These are phyloP conservation scores for Jacaranda mimosifolia DNA, from an alignment of 257 asterid species.

Conservation along the genomic window DNA sequence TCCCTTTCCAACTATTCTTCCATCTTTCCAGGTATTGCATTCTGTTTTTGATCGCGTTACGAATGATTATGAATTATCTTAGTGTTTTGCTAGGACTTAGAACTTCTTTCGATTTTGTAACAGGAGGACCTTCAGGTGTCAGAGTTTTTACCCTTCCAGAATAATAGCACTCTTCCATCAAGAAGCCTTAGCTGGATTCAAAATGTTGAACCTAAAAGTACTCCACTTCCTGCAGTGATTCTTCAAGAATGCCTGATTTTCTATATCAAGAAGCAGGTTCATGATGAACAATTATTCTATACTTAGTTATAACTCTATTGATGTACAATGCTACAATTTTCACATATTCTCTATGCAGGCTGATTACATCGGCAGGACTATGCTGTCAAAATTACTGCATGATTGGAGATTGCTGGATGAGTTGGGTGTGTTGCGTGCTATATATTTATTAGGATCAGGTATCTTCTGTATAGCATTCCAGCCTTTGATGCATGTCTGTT, in stretches of 20 bases:
- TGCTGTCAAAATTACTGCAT: constrained; percentile 77
- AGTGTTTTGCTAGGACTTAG: constrained; percentile 27
- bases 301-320: constrained; percentile 24
- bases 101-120: constrained; percentile 38
- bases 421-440: constrained; percentile 88
- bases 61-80: constrained; percentile 28
- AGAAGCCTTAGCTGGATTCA: constrained; percentile 79
- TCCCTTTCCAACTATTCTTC: constrained; percentile 97
- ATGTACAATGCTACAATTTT: constrained; percentile 22
- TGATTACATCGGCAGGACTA: constrained; percentile 83
- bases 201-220: constrained; percentile 66
- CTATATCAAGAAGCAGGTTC: constrained; percentile 88
- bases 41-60: constrained; percentile 24
- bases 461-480: constrained; percentile 29
- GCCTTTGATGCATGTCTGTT: not conserved
- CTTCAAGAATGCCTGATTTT: constrained; percentile 87
- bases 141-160: constrained; percentile 88
- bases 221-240: constrained; percentile 78
- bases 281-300: constrained; percentile 22
- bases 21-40: constrained; percentile 69
- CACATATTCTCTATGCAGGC: constrained; percentile 63
- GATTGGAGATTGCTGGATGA: constrained; percentile 96
- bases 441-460: constrained; percentile 98
- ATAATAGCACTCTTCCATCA: constrained; percentile 88
- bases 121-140: constrained; percentile 84